These are phyloP conservation scores for Eucalyptus pauciflora DNA, from an alignment of 345 rosid species.

Conservation along the genomic window DNA sequence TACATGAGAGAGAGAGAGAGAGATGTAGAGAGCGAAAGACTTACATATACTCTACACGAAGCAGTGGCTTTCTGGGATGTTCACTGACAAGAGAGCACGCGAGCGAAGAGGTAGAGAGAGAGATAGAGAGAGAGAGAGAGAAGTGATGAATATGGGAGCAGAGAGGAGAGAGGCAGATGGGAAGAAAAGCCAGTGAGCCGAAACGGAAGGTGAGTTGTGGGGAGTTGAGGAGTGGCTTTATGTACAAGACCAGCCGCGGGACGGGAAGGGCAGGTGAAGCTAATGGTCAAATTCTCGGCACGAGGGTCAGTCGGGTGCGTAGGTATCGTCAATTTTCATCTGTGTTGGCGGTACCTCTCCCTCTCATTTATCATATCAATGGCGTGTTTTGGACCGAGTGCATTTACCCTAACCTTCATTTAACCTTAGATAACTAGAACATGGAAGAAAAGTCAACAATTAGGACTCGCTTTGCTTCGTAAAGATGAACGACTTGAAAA, in stretches of 20 bases:
- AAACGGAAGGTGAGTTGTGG: neutral
- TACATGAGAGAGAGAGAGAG: neutral
- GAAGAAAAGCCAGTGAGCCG: neutral
- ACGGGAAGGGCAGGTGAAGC: neutral
- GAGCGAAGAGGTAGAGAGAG: neutral
- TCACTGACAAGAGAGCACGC: neutral
- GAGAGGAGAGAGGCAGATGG: neutral
- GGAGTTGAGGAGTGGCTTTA: neutral
- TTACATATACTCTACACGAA: neutral
- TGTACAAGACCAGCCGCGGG: neutral
- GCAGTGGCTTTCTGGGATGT: neutral
- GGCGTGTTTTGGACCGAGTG: neutral
- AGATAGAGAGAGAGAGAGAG: neutral
- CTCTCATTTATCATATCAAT: neutral
- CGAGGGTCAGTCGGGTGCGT: neutral
- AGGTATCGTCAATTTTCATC: neutral
- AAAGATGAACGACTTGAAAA: fast-evolving
- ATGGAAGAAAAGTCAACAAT: neutral
- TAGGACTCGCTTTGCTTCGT: fast-evolving
- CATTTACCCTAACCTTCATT: neutral
- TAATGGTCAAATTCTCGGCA: neutral
- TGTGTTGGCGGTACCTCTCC: neutral
- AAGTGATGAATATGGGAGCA: neutral
- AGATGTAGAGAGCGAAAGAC: neutral
- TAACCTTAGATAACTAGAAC: neutral